Base-by-base conservation (phyloP, 805 yeast species). In the Candida suzukii region DNA sequence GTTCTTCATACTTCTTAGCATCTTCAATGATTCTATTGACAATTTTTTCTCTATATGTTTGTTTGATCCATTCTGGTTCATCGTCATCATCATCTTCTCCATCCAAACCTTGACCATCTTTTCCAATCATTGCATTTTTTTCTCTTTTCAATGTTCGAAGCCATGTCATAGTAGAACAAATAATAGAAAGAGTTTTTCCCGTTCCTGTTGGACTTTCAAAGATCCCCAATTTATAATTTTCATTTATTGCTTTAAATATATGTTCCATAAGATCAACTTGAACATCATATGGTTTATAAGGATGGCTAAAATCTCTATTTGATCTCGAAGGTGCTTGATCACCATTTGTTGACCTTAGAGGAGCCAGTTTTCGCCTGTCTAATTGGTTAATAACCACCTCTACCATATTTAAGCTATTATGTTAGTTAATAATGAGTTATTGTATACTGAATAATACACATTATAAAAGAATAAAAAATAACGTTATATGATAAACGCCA, bases 181-280 rank as follows among this genome's bases (percentile, higher is more conserved):
- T 83, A 36, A 90, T 62, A 0, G 96, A 87, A 3, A 91, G 64
- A 0, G 97, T 88, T 60, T 90, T 90, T 3, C 98, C 97, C 1
- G 90, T 86, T 7, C 98, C 98, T 0, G 98, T 90, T 0, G 98
- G 98, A 43, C 93, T 82, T 57, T 90, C 97, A 53, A 90, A 81
- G 1, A 90, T 68, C 0, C 95, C 95, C 2, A 90, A 67, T 54
- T 83, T 86, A 51, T 68, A 73, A 35, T 53, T 58, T 12, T 58
- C 45, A 11, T 69, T 66, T 16, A 90, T 66, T 1, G 85, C 71
- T 20, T 73, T 73, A 50, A 83, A 83, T n/a, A 91, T 70, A 18
- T 80, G 74, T 25, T 67, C 64, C 97, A 90, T 90, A 48, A 90
- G 72, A 44, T 80, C 74, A 19, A 72, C 34, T 57, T 90, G 98